Evolutionary conservation across 306 rosid genomes (phyloP), one percentile per base, ranked within the genome.

Genomic region (Lupinus albus): DNA sequence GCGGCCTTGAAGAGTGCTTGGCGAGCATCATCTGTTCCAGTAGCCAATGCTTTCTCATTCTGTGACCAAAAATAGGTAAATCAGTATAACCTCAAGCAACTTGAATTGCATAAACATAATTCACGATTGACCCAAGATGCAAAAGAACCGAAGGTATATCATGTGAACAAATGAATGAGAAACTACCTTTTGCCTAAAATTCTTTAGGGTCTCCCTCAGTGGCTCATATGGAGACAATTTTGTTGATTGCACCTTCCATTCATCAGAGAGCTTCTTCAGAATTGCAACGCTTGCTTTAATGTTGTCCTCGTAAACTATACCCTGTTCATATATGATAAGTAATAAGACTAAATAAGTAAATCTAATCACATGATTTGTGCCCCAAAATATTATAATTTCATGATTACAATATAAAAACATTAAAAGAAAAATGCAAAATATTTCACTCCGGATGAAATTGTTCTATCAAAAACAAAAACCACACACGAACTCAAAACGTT

Each of bases 241-340:
- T 28, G 81, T 54, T 62, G 95, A 82, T 44, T 64, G 80, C 32
- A 76, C 84, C 71, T 79, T 92, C 98, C 96, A 92, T 41, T 84
- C 86, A 63, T 83, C 88, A 56, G 88, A 83, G 74, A 92, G 89
- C 80, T 79, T 83, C 78, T 81, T 89, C 73, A 89, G 80, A 81
- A 86, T 77, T 41, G 88, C 38, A 13, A 88, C 86, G 8, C 93
- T 86, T 10, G 88, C 91, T 72, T 82, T 83, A 32, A 87, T 41
- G 62, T 89, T 84, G 41, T 84, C 96, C 69, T 76, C 60, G 55
- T 87, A 92, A 61, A 65, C 66, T 81, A 76, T 77, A 69, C 82
- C 95, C 98, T 92, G 80, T 60, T 50, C 78, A 67, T 51, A 64
- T 57, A 35, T 8, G 42, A 60, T 15, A 16, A 36, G 67, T 9